Evolutionary conservation across 345 rosid species (phyloP).

Genomic region (Aquilaria yunnanensis): DNA sequence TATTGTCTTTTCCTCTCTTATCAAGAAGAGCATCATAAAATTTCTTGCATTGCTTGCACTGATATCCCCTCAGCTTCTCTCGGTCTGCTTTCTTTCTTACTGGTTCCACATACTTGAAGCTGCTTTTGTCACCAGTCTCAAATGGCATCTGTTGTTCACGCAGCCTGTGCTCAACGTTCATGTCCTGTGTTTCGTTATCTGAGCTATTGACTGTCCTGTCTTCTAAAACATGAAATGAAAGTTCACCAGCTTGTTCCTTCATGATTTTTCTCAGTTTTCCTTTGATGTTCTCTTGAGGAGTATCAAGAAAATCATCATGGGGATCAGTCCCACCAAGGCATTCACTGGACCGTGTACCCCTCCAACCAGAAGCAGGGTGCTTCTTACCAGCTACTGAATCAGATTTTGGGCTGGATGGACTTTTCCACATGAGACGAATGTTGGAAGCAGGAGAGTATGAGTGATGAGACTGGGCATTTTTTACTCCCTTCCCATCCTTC

Average conservation of each 20-base stretch:
- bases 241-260: constrained; percentile 25
- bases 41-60: constrained; percentile 94
- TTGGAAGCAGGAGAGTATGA: constrained; percentile 23
- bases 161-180: constrained; percentile 36
- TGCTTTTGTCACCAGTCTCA: constrained; percentile 30
- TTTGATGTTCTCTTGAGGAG: constrained; percentile 62
- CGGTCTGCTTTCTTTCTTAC: constrained; percentile 77
- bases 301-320: constrained; percentile 87
- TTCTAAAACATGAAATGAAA: constrained; percentile 10
- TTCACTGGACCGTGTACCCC: constrained; percentile 64
- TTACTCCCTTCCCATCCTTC: constrained; percentile 29
- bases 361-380: constrained; percentile 68
- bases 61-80: constrained; percentile 61
- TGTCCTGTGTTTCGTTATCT: constrained; percentile 74
- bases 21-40: constrained; percentile 86
- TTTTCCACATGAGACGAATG: constrained; percentile 15
- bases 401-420: constrained; percentile 31
- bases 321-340: constrained; percentile 53
- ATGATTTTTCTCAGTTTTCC: constrained; percentile 33
- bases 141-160: constrained; percentile 31
- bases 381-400: constrained; percentile 42
- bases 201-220: constrained; percentile 28
- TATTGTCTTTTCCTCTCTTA: constrained; percentile 23
- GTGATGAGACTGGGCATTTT: constrained; percentile 30
- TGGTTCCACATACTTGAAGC: constrained; percentile 70